Evolutionary conservation across 177 flowering plant genomes (phyloP), one percentile per base, ranked within the genome.

Genomic region (Tripterygium wilfordii): DNA sequence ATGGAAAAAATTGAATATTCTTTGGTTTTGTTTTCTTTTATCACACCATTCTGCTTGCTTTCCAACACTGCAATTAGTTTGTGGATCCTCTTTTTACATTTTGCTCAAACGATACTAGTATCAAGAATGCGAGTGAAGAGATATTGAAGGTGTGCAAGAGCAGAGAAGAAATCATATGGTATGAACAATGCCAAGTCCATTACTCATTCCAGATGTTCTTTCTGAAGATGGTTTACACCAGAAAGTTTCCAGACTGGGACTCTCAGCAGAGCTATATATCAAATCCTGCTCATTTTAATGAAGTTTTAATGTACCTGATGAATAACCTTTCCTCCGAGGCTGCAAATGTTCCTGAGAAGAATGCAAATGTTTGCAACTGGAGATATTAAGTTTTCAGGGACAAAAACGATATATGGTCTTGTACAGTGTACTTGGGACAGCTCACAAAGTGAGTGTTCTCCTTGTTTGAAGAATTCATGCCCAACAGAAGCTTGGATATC

Each of bases 381-480:
- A 16, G 36, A 63, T 40, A 16, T 21, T 6, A 29, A 13, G 0
- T 27, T 45, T n/a, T 20, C 38, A 3, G 16, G 7, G 0, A 14
- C 15, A n/a, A 22, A n/a, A 22, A 61, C 31, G 5, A 17, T 73
- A n/a, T 73, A 64, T 55, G 70, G 72, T 1, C 60, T 66, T 15
- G 67, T 39, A 8, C 78, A 69, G 60, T 73, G 78, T 26, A 69
- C 65, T 3, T 48, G 51, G 42, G 75, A 66, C 36, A 20, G 63
- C 0, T 21, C 57, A 5, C 10, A 0, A 18, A 15, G 3, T 13
- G 22, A 28, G 33, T 69, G 78, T 36, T 0, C 9, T 1, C 14
- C 0, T 0, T 69, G 74, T 39, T 54, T 69, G 18, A 20, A 19
- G 43, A 40, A 12, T 40, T 8, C 10, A 16, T 38, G 42, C 42